These are phyloP conservation scores for Spiromyces aspiralis DNA, from an alignment of 371 early-diverging fungal species.

Conservation along the genomic window DNA sequence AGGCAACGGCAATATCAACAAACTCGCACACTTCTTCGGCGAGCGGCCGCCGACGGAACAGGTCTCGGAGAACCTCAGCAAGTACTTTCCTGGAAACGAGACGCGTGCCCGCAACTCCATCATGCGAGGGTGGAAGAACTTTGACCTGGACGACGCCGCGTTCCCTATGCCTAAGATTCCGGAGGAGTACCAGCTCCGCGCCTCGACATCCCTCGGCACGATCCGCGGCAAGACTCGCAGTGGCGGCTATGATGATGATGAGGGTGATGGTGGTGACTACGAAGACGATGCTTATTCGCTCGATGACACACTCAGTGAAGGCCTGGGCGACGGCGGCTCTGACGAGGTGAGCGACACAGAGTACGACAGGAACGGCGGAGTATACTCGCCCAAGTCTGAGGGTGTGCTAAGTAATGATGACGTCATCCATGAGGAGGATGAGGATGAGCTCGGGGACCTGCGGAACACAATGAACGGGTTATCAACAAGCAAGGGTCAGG, in stretches of 20 bases:
- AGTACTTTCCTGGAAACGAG: conserved; percentile 65
- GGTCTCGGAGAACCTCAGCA: conserved; percentile 67
- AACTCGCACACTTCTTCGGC: conserved; percentile 58
- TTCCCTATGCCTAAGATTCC: neutral
- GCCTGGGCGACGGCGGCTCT: neutral
- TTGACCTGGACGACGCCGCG: neutral
- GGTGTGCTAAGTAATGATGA: neutral
- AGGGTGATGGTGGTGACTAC: too few relatives aligned
- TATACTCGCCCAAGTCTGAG: too few relatives aligned
- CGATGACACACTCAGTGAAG: too few relatives aligned
- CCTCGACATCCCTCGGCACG: neutral
- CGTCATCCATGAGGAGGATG: neutral
- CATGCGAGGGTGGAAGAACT: conserved; percentile 13
- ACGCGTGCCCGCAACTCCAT: conserved; percentile 27
- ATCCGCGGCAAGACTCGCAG: neutral
- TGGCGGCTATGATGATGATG: too few relatives aligned
- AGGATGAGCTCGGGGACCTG: neutral
- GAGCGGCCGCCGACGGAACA: conserved; percentile 86
- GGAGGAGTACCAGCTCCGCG: neutral
- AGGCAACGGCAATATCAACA: conserved; percentile 4
- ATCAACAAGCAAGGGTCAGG: too few relatives aligned
- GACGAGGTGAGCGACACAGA: neutral
- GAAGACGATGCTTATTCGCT: too few relatives aligned
- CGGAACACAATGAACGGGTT: too few relatives aligned
- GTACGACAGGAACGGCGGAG: neutral